Base-by-base conservation (phyloP, 73 alveolate genomes). In the Halteria grandinella region DNA sequence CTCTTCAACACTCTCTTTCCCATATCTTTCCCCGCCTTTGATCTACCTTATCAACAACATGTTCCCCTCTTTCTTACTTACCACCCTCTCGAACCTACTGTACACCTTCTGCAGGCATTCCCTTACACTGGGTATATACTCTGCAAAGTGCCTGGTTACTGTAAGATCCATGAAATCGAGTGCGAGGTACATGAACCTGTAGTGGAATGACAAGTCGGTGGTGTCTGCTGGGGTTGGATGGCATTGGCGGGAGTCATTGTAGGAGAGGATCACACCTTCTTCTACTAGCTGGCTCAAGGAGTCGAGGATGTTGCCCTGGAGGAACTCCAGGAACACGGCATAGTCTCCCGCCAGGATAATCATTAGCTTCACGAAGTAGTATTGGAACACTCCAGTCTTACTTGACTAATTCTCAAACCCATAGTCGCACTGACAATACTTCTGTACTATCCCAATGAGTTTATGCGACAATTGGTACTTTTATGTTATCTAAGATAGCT, bases 371-470 rank as follows among this genome's bases (percentile, higher is more conserved):
- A 40, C 7, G 40, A 32, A 33, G 44, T 41, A 53, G 24, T 8
- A 53, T 40, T 80, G 74, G 60, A 80, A 80, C n/a, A 39, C 8
- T 5, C 90, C 90, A 29, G 11, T 25, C 36, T 69, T 69, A 10
- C 79, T 69, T n/a, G 55, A 64, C 10, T 18, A 7, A n/a, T 69
- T 60, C n/a, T 80, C 90, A 40, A 80, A 80, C 28, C 90, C 90
- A 52, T 80, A 80, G 41, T 80, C 90, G 0, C 85, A 84, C 40
- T 80, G 69, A 25, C 90, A 80, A 55, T 80, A 80, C 36, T 80
- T 80, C 27, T 33, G 58, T 52, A 80, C 27, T 2, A 80, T 55
- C 23, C 37, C 45, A 24, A 53, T 15, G 0, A 80, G 21, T 18
- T 58, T 80, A 4, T 17, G 31, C 32, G 44, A 58, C 4, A 80